Percentiles rank a stretch among this genome's conserved stretches.
Evolutionary conservation across 2,329 filamentous ascomycete species (phyloP).

Genomic region (Pseudogymnoascus sp.): DNA sequence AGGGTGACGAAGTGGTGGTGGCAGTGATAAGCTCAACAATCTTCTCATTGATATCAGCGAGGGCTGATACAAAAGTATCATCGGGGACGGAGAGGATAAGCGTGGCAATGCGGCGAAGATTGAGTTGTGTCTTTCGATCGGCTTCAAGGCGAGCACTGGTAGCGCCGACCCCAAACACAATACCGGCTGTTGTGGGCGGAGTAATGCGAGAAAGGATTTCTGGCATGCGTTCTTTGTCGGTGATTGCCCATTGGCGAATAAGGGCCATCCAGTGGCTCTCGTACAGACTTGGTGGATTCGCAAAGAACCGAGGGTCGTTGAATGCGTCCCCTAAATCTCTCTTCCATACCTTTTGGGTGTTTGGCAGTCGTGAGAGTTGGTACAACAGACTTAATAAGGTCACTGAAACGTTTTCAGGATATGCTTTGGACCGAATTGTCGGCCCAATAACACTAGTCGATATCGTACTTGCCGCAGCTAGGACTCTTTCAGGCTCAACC

Average conservation of each 20-base stretch:
- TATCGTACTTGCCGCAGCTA: conserved; percentile 69
- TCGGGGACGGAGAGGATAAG: conserved; percentile 68
- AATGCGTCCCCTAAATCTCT: conserved; percentile 89
- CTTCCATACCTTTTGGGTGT: conserved; percentile 82
- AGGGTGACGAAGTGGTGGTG: conserved; percentile 82
- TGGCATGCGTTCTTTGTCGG: conserved; percentile 79
- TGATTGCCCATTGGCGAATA: conserved; percentile 72
- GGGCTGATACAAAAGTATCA: conserved; percentile 72
- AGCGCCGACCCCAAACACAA: conserved; percentile 97
- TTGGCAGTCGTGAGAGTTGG: conserved; percentile 67
- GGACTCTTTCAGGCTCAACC: conserved; percentile 75
- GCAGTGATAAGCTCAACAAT: conserved; percentile 78
- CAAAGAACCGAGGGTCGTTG: conserved; percentile 81
- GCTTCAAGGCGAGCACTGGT: conserved; percentile 90
- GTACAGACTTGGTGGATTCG: conserved; percentile 56
- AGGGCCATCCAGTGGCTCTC: conserved; percentile 73
- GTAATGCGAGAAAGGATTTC: conserved; percentile 74
- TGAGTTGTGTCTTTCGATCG: conserved; percentile 85
- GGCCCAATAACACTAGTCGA: conserved; percentile 77
- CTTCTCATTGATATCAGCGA: conserved; percentile 69
- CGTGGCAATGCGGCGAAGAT: conserved; percentile 72
- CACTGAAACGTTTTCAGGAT: conserved; percentile 74
- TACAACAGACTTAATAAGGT: conserved; percentile 65
- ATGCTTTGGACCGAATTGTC: conserved; percentile 72
- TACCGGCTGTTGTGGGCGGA: conserved; percentile 83